phyloP scores from a whole-genome alignment of 371 early-diverging fungal genomes.

The Actinomucor elegans region DNA sequence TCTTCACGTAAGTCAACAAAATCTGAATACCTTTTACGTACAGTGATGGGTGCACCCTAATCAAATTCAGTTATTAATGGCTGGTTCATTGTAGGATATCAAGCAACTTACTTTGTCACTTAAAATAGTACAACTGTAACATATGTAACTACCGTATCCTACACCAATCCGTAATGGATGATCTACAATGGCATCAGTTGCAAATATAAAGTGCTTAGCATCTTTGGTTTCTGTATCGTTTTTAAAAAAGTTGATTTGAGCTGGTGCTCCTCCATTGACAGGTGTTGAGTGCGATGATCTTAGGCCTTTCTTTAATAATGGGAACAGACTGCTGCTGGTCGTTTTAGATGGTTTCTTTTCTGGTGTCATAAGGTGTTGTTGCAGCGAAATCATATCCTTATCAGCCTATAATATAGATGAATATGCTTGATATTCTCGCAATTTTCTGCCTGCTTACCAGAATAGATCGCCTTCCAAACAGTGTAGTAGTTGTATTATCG shows the following conservation, averaged over 20 bases:
- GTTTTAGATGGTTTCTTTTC: slow-evolving; percentile 3
- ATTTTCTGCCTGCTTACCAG: no score
- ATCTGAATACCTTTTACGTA: slow-evolving; percentile 56
- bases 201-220: slow-evolving; percentile 35
- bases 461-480: slow-evolving; percentile 19
- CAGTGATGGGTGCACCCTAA: slow-evolving; percentile 46
- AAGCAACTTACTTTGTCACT: slow-evolving; percentile 44
- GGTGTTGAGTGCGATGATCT: slow-evolving; percentile 23
- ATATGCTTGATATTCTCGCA: no score
- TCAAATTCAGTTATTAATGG: neutral
- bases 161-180: slow-evolving; percentile 50
- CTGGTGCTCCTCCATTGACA: slow-evolving; percentile 8
- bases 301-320: slow-evolving; percentile 16
- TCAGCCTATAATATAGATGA: neutral
- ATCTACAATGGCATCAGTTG: slow-evolving; percentile 49
- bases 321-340: slow-evolving; percentile 18
- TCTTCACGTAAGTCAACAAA: slow-evolving; percentile 51
- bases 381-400: neutral
- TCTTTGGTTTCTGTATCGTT: slow-evolving; percentile 23
- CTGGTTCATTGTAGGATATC: no score
- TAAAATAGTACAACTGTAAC: slow-evolving; percentile 54
- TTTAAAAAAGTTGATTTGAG: slow-evolving; percentile 40
- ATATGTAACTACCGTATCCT: slow-evolving; percentile 54
- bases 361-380: neutral
- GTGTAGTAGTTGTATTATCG: neutral